A percentile compares a stretch with the other conserved stretches of the same genome.
Conservation (phyloP, 139 green algal genomes). For the Trebouxia sp. region DNA sequence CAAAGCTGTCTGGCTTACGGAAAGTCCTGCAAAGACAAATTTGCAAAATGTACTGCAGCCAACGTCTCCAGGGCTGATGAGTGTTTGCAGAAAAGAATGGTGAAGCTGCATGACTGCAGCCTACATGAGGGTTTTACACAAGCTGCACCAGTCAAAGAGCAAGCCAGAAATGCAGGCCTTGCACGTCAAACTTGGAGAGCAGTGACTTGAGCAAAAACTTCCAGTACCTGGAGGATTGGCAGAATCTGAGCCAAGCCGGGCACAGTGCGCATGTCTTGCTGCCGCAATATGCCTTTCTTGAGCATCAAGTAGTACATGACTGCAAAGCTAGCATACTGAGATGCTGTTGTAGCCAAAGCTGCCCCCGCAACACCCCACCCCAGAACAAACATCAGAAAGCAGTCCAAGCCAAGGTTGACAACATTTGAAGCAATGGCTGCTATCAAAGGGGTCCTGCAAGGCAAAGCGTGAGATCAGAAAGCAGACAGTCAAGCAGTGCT, state of each 20-base stretch:
- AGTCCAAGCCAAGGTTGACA: conserved; percentile 32
- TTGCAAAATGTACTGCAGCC: too few relatives aligned
- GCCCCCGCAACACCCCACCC: conserved; percentile 37
- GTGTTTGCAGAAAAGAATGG: too few relatives aligned
- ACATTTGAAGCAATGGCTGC: conserved; percentile 34
- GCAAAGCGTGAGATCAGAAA: background rate
- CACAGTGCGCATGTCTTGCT: conserved; percentile 14
- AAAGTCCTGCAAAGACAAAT: too few relatives aligned
- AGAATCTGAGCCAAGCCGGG: background rate
- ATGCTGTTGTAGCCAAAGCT: conserved; percentile 30
- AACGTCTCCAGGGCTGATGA: too few relatives aligned
- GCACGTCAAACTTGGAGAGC: too few relatives aligned
- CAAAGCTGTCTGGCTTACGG: too few relatives aligned
- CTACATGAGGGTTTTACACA: too few relatives aligned
- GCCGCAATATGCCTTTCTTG: conserved; percentile 23
- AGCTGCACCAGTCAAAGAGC: too few relatives aligned
- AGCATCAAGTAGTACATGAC: conserved; percentile 32
- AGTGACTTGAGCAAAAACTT: too few relatives aligned
- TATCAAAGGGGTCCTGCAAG: conserved; percentile 32
- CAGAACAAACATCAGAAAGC: conserved; percentile 37
- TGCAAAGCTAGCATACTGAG: conserved; percentile 29
- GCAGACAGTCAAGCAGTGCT: background rate
- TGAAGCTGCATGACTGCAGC: too few relatives aligned
- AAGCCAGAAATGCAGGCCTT: too few relatives aligned
- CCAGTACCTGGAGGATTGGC: conserved; percentile 22